These are phyloP conservation scores for Trichaptum fuscoviolaceum DNA, from an alignment of 768 basidiomycete species.

Conservation along the genomic window DNA sequence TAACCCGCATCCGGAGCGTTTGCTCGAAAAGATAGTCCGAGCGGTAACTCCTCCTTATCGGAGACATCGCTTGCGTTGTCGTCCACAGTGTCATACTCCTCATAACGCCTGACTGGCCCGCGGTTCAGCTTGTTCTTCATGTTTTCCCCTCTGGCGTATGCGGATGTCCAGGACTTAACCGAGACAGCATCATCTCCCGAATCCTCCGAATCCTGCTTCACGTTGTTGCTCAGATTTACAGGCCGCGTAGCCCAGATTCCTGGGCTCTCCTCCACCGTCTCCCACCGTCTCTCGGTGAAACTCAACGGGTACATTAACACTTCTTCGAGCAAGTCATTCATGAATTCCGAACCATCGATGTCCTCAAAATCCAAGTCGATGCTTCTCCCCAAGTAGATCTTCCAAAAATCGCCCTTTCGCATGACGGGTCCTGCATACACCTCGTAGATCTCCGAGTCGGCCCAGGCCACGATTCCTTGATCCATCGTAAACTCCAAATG, in stretches of 20 bases:
- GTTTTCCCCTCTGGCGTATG: neutral
- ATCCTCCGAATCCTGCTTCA: constrained; percentile 5
- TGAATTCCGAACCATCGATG: constrained; percentile 29
- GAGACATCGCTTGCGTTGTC: constrained; percentile 2
- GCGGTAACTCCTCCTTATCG: constrained; percentile 12
- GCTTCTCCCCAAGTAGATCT: constrained; percentile 33
- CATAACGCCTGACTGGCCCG: neutral
- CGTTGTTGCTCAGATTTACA: constrained; percentile 17
- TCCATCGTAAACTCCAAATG: constrained; percentile 24
- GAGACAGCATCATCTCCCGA: neutral
- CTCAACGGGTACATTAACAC: constrained; percentile 16
- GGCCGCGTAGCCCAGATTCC: constrained; percentile 90
- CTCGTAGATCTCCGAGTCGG: constrained; percentile 26
- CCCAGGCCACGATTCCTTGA: constrained; percentile 32
- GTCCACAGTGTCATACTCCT: neutral
- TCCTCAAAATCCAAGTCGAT: constrained; percentile 32
- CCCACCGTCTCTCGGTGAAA: constrained; percentile 36
- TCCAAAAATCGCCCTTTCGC: constrained; percentile 31
- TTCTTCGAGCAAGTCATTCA: constrained; percentile 17
- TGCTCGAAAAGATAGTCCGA: constrained; percentile 5
- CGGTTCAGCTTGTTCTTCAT: neutral
- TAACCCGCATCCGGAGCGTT: constrained; percentile 12
- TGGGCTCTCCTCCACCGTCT: constrained; percentile 67
- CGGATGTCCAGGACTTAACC: neutral
- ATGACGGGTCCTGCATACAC: constrained; percentile 31